These are phyloP conservation scores for Anisodus acutangulus DNA, from an alignment of 257 asterid species.

Conservation along the genomic window DNA sequence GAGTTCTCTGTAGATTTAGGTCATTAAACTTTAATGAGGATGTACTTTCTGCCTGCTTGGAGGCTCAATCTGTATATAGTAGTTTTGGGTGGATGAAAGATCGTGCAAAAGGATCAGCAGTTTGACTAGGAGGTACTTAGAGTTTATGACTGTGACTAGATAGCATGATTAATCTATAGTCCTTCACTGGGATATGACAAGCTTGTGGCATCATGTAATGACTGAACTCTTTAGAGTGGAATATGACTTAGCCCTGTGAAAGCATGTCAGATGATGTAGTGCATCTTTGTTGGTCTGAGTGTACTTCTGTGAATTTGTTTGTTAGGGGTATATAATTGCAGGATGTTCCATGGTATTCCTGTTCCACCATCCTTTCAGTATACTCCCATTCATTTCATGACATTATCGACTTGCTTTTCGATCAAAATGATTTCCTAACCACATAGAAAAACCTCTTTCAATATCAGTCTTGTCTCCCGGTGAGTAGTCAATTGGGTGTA, in stretches of 20 bases:
- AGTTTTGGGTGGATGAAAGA: conserved; percentile 21
- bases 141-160: neutral
- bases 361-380: neutral
- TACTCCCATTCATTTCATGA: neutral
- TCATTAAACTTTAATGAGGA: neutral
- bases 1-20: neutral
- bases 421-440: conserved; percentile 2
- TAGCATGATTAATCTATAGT: neutral
- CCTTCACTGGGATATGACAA: neutral
- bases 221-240: neutral
- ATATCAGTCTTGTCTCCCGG: neutral
- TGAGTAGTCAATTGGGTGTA: neutral
- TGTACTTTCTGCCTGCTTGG: neutral
- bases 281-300: neutral
- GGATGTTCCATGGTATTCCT: neutral
- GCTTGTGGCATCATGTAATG: conserved; percentile 1
- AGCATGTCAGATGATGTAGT: conserved; percentile 5
- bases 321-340: conserved; percentile 3
- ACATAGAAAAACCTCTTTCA: neutral
- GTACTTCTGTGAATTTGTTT: conserved; percentile 1
- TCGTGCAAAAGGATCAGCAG: conserved; percentile 13
- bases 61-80: neutral
- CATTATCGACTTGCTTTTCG: neutral
- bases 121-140: neutral
- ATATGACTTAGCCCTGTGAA: conserved; percentile 21